Conservation (phyloP, 148 eudicot species). For the Linanthus parryae region DNA sequence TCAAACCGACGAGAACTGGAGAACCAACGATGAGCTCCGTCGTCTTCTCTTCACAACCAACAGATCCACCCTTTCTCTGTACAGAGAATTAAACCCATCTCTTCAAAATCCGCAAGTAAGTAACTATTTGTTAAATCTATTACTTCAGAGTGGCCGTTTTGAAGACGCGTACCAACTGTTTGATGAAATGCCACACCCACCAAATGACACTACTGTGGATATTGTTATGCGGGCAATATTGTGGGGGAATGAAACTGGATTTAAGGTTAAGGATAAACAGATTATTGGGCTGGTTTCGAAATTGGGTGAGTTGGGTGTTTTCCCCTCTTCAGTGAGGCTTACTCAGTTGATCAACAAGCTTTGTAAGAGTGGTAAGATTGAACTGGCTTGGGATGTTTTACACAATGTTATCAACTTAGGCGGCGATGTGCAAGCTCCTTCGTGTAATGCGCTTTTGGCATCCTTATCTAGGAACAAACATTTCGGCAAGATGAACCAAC, state of each 20-base stretch:
- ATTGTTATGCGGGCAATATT: constrained; percentile 38
- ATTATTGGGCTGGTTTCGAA: constrained; percentile 31
- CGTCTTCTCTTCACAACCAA: constrained; percentile 22
- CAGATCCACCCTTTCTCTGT: constrained; percentile 21
- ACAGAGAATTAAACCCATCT: too few relatives aligned
- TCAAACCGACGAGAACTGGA: constrained; percentile 36
- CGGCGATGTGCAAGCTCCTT: constrained; percentile 27
- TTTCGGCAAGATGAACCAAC: constrained; percentile 35
- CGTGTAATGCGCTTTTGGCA: constrained; percentile 60
- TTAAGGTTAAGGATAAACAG: constrained; percentile 27
- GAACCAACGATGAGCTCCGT: constrained; percentile 17
- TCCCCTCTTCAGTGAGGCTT: constrained; percentile 28
- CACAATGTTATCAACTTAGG: constrained; percentile 42
- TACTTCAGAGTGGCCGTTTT: constrained; percentile 26
- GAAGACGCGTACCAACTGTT: constrained; percentile 64
- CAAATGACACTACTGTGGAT: constrained; percentile 26
- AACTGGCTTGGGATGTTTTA: constrained; percentile 44
- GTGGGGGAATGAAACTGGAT: constrained; percentile 18
- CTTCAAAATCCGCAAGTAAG: constrained; percentile 24
- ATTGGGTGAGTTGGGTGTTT: constrained; percentile 32
- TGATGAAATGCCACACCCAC: constrained; percentile 71
- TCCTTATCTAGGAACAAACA: constrained; percentile 35
- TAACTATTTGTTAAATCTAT: constrained; percentile 30
- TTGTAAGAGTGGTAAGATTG: constrained; percentile 31
- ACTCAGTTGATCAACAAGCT: constrained; percentile 34